Evolutionary conservation across 768 basidiomycete species (phyloP).

Genomic region (Tylopilus sp.): DNA sequence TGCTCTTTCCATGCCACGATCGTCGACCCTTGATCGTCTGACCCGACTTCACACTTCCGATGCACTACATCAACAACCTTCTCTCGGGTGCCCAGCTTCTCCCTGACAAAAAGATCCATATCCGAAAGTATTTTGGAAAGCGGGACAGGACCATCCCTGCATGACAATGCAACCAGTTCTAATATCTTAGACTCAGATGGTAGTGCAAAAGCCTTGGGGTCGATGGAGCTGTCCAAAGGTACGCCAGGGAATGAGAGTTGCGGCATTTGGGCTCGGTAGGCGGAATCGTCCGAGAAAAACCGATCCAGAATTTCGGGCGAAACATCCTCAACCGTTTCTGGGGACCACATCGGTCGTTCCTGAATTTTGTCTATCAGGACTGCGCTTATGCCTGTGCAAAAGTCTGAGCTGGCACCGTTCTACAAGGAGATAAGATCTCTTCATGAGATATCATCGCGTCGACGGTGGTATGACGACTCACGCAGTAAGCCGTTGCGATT

Average conservation of each 20-base stretch:
- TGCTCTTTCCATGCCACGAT: conserved; percentile 23
- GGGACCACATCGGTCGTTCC: conserved; percentile 68
- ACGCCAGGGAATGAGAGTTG: conserved; percentile 40
- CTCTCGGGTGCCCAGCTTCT: conserved; percentile 59
- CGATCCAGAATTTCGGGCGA: conserved; percentile 50
- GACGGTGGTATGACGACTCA: conserved; percentile 41
- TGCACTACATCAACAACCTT: conserved; percentile 76
- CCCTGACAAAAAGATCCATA: conserved; percentile 22
- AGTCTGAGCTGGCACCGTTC: conserved; percentile 81
- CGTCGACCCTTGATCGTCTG: conserved; percentile 44
- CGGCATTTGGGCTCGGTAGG: conserved; percentile 45
- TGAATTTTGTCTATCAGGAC: conserved; percentile 53
- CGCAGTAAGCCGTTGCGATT: conserved; percentile 87
- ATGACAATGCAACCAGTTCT: conserved; percentile 44
- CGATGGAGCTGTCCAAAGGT: conserved; percentile 23
- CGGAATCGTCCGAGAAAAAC: conserved; percentile 65
- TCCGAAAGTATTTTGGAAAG: conserved; percentile 21
- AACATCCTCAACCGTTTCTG: conserved; percentile 59
- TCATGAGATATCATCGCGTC: conserved; percentile 7
- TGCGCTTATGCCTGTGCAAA: conserved; percentile 73
- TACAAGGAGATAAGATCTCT: conserved; percentile 30
- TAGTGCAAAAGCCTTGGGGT: conserved; percentile 48
- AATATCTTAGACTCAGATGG: conserved; percentile 78
- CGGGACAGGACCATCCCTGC: conserved; percentile 39
- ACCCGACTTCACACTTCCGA: conserved; percentile 56